Evolutionary conservation across 805 yeast species (phyloP), one percentile per base, ranked within the genome.

Genomic region (Isabelozyma gotoi): DNA sequence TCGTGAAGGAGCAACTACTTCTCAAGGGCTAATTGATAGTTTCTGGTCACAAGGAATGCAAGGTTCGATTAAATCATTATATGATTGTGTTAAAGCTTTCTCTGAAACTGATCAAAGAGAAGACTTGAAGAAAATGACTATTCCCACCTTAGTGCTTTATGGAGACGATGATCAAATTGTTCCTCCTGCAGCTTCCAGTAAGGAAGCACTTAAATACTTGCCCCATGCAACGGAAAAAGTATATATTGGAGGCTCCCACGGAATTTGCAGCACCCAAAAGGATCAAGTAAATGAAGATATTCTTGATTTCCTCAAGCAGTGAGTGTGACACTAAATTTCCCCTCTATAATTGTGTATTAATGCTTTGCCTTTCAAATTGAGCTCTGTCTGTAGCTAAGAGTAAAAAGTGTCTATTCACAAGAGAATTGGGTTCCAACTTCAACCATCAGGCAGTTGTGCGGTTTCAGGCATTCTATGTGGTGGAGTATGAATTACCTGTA

Each of bases 31-130:
- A 16, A 36, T 46, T 19, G 52, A 50, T 19, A 36, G 46, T 12
- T 50, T 50, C 34, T 48, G 52, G 55, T 27, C 42, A 33, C 52
- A 46, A 39, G 55, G 52, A 16, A 46, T 46, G 55, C 52, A 50
- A 36, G 55, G 41, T 8, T 48, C 52, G 10, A 48, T 50, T 17
- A 50, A 48, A 33, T 45, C 49, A n/a, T 38, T 48, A 37, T 19
- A 46, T 39, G 55, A 48, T 21, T 50, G 55, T 46, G 46, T 50
- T 10, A 19, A 37, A 12, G 55, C 38, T 15, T 50, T 50, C 33
- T 48, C 52, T 6, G 52, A 48, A 32, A 50, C 52, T 7, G 52
- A 50, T 33, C 48, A 43, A 19, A 31, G 31, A 15, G 52, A 42
- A 19, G 55, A 50, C 34, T 50, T 50, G 41, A 36, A 42, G 29